Base-by-base conservation (phyloP, 768 basidiomycete genomes). In the Sutorius australiensis region DNA sequence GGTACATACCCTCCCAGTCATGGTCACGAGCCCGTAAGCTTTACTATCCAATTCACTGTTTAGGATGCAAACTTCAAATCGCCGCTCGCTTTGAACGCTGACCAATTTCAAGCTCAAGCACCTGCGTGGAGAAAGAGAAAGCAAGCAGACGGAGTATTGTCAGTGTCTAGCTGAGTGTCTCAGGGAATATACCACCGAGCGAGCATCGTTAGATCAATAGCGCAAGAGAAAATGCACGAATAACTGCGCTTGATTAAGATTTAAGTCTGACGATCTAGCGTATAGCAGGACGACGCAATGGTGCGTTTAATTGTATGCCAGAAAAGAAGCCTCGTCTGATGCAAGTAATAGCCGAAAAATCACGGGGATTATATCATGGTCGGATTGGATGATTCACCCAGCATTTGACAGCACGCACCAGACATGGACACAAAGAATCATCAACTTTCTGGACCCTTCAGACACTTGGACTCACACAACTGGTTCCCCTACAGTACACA, bases 1-100 rank as follows among this genome's bases (percentile, higher is more conserved):
- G 49, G 60, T 62, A 61, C 60, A 60, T 62, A 61, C 60, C 60
- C 56, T 58, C 48, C 17, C 60, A 38, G 59, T 61, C 21, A 13
- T 46, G 32, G 28, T 42, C 55, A 53, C 50, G 47, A 32, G 41
- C 24, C 24, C 4, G 42, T 30, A 5, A 21, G 12, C 28, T 11
- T 17, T 27, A 32, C 39, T 27, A 21, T 24, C 4, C 24, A 24
- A 24, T 2, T 24, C 24, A 24, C 4, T 24, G 24, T 24, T 24
- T 24, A 24, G 24, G 24, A 24, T 4, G 24, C 24, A 24, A 24
- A 24, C 24, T 24, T 24, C 24, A 24, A 24, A 24, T 4, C 24
- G 4, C 4, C 24, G 2, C 24, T 24, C 3, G 12, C 13, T 43
- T 33, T 4, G 1, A 31, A 43, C 4, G 30, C 38, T 30, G 31